Base-by-base conservation (phyloP, 176 grass and related monocot genomes). In the Rhynchospora tenuis region DNA sequence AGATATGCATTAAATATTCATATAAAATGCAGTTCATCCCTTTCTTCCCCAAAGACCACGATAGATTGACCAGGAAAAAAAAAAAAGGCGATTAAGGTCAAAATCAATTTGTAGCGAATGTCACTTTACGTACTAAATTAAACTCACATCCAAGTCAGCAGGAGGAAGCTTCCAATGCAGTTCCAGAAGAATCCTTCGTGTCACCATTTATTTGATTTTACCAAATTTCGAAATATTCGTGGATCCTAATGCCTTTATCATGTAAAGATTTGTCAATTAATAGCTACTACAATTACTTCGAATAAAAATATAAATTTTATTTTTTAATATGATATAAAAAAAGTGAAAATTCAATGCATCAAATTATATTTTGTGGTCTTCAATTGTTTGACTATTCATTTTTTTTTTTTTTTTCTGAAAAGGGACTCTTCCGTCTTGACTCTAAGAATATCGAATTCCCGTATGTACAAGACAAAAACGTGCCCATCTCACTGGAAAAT, bases 151-250 rank as follows among this genome's bases (percentile, higher is more conserved):
- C 58, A 48, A 81, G 79, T 81, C 79, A 59, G 15, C 79, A 59
- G 6, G 6, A 81, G 19, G 79, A 81, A 81, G 79, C 79, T 64
- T 64, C 79, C 9, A 26, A 81, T 64, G 59, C 10, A 81, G 47
- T 46, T 81, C 57, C 31, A 28, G n/a, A 63, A 81, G 79, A 81
- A 13, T 15, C 24, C 46, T 46, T 44, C 7, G 38, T 60, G 29
- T 43, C 23, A 59, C 17, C 56, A 23, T 20, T 43, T 45, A 12
- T 46, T 72, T 23, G 46, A 47, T 28, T 28, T 29, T 64, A 64
- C 24, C 42, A 72, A 47, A 72, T n/a, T 38, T 2, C 3, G 0
- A 72, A 46, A 72, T 58, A 47, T 13, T 46, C 22, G 68, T 72
- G 68, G 65, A 43, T 68, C 1, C 33, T 38, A 38, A 38, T 38